Evolutionary conservation across 352 stramenopile genomes (phyloP).

Genomic region (Pythium biforme): DNA sequence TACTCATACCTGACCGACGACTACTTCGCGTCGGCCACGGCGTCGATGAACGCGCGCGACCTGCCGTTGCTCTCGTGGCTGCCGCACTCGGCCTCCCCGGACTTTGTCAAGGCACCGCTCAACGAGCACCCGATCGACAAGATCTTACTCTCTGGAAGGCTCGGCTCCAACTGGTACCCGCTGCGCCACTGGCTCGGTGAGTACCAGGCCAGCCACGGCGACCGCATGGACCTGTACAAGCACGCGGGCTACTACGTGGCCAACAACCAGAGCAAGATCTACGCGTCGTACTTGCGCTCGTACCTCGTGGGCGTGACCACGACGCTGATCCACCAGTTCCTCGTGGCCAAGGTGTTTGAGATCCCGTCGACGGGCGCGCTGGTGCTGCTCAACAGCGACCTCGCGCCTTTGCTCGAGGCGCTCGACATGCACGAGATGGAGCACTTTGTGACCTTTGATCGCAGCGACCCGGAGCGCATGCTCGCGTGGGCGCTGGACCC

Average conservation of each 20-base stretch:
- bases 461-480: slow-evolving; percentile 40
- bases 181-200: slow-evolving; percentile 65
- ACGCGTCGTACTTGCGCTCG: slow-evolving; percentile 64
- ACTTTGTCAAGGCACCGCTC: slow-evolving; percentile 61
- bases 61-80: slow-evolving; percentile 66
- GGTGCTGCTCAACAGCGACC: slow-evolving; percentile 64
- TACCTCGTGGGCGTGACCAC: slow-evolving; percentile 76
- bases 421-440: slow-evolving; percentile 54
- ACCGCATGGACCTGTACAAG: slow-evolving; percentile 63
- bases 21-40: slow-evolving; percentile 64
- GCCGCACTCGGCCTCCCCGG: slow-evolving; percentile 57
- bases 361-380: slow-evolving; percentile 71
- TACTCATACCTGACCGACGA: slow-evolving; percentile 81
- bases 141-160: slow-evolving; percentile 59
- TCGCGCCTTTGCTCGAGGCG: slow-evolving; percentile 45
- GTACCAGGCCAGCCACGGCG: slow-evolving; percentile 45
- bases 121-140: slow-evolving; percentile 77
- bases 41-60: slow-evolving; percentile 47
- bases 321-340: slow-evolving; percentile 72
- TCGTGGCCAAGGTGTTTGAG: slow-evolving; percentile 81
- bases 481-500: slow-evolving; percentile 55
- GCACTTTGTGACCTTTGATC: slow-evolving; percentile 69
- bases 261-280: slow-evolving; percentile 63
- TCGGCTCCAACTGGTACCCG: slow-evolving; percentile 57
- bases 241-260: slow-evolving; percentile 56